phyloP scores from a whole-genome alignment of 2,329 filamentous ascomycete genomes.

The Penicillium sp. region DNA sequence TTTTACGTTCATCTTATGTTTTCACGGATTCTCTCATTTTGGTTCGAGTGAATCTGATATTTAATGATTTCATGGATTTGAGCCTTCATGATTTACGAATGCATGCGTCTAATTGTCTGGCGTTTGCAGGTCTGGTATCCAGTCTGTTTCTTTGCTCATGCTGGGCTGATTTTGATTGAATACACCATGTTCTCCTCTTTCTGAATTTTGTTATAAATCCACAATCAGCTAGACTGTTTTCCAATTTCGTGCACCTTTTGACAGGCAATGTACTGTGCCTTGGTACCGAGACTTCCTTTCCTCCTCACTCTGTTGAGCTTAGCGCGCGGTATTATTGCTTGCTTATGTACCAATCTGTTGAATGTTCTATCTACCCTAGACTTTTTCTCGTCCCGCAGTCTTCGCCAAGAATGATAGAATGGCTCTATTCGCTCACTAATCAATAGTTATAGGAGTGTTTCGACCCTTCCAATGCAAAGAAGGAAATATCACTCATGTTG shows the following conservation, averaged over 20 bases:
- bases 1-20: background rate
- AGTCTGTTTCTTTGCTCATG: background rate
- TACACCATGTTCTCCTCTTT: constrained; percentile 5
- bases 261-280: background rate
- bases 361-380: too few relatives aligned
- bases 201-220: background rate
- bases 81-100: constrained; percentile 13
- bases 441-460: too few relatives aligned
- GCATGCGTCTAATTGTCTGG: constrained; percentile 6
- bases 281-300: background rate
- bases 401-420: background rate
- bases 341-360: too few relatives aligned
- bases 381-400: too few relatives aligned
- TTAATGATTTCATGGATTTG: constrained; percentile 1
- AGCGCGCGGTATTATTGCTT: too few relatives aligned
- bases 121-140: constrained; percentile 3
- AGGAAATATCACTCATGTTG: background rate
- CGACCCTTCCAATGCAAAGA: too few relatives aligned
- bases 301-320: background rate
- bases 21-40: constrained; percentile 2
- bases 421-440: background rate
- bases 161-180: constrained; percentile 3
- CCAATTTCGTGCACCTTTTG: background rate
- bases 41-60: background rate
- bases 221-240: constrained; percentile 7